Base-by-base conservation (phyloP, 352 stramenopile species). In the Phytopythium chamaehyphon region DNA sequence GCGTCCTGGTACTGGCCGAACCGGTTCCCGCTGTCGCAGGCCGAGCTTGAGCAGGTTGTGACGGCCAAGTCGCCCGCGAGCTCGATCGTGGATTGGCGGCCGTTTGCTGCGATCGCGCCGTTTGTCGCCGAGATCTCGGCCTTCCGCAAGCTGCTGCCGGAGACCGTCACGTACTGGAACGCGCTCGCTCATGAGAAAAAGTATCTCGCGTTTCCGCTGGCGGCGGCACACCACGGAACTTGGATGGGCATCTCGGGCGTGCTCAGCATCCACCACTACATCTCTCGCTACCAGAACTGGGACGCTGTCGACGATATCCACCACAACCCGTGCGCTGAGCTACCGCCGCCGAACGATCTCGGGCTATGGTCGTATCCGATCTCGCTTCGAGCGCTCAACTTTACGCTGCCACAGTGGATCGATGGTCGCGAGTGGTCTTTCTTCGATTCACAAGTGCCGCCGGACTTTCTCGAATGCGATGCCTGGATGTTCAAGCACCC, bases 231-330 rank as follows among this genome's bases (percentile, higher is more conserved):
- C 39, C 64, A 77, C 19, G 63, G 65, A 11, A 45, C 68, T 2
- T 53, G 61, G 0, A 76, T 92, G 35, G 81, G 79, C 21, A 81
- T 92, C 19, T 81, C 79, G 0, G 77, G 83, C 26, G 73, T 75
- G n/a, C 57, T 94, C 3, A 90, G 69, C 48, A 66, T 94, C 8
- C 79, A 88, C 52, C 68, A 88, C 52, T 94, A 92, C 49, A 65
- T 76, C 19, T 94, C 81, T 43, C 81, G 83, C 4, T 91, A 89
- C 51, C 81, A 92, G 54, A 92, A 94, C 65, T 94, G 83, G 83
- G 81, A 94, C 49, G 90, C 92, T 55, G 81, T 79, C 4, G 83
- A 94, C 47, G 77, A 92, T 40, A 71, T 89, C 42, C 73, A 85
- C 53, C 66, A 83, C 62, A 92, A 94, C 37, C 83, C 81, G 6